These are phyloP conservation scores for Penicillium sp. DNA, from an alignment of 2,329 filamentous ascomycete genomes.

Conservation along the genomic window DNA sequence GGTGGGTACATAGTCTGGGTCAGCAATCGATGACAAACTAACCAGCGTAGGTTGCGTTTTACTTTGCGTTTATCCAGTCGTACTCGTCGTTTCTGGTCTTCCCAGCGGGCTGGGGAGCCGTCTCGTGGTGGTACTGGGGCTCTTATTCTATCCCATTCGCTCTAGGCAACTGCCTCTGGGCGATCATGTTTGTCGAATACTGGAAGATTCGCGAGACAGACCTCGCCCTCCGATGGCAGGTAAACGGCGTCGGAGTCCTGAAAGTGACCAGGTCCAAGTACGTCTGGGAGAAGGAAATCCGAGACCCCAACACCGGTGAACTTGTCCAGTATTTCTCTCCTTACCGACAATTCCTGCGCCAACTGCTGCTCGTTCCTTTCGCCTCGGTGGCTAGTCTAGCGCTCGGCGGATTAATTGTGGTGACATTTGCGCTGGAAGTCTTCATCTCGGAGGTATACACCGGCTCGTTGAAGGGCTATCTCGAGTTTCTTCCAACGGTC, in stretches of 20 bases:
- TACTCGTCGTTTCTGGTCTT: conserved; percentile 88
- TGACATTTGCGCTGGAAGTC: conserved; percentile 90
- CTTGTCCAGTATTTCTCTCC: conserved; percentile 75
- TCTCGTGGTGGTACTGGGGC: conserved; percentile 80
- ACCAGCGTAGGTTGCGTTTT: conserved; percentile 73
- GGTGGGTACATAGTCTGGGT: conserved; percentile 30
- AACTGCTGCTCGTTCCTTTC: conserved; percentile 84
- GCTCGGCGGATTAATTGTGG: conserved; percentile 80
- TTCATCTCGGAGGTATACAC: conserved; percentile 94
- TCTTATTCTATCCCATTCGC: conserved; percentile 84
- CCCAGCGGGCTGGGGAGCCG: conserved; percentile 76
- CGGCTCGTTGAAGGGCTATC: conserved; percentile 81
- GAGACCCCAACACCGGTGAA: conserved; percentile 83
- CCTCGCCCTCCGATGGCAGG: conserved; percentile 84
- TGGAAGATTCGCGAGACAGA: conserved; percentile 95
- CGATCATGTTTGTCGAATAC: conserved; percentile 87
- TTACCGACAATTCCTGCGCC: conserved; percentile 73
- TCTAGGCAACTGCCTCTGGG: conserved; percentile 80
- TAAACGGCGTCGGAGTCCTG: conserved; percentile 80
- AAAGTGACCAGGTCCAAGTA: conserved; percentile 80
- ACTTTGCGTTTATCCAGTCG: conserved; percentile 90
- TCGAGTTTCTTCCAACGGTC: conserved; percentile 86
- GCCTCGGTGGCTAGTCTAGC: conserved; percentile 72
- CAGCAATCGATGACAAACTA: not conserved
- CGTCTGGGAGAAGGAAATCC: conserved; percentile 74